Base-by-base conservation (phyloP, 164 flowering plant species). In the Sedum album region DNA sequence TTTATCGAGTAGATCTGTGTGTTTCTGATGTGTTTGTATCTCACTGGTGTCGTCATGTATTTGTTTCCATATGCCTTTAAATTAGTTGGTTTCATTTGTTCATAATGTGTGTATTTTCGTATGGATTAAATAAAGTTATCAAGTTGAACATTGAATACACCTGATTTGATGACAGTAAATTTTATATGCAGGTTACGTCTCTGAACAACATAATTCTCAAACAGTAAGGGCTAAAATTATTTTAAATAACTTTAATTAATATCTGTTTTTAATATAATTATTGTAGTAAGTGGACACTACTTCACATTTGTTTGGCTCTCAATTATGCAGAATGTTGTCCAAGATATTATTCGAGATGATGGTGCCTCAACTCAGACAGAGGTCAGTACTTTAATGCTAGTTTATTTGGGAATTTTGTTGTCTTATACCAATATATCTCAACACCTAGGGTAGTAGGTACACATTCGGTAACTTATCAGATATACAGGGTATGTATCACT, bases 171-270 rank as follows among this genome's bases (percentile, higher is more conserved):
- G 15, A 15, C 26, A 28, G 35, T 57, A 57, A 20, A 10, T 57
- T 55, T 57, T 57, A 13, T 28, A 15, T 57, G 62, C 62, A 57
- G 62, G 62, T 26, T 57, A 57, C 33, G 23, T 57, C 4, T 57
- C 62, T 20, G 62, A 57, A 57, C 62, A 57, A 30, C 60, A 23
- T 23, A 57, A 28, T 57, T 28, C 62, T 28, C 62, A 23, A 26
- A 57, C 62, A 15, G 35, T 57, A 28, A 26, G 33, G 33, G 33
- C 57, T 51, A n/a, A 51, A 4, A 0, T 51, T 51, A 6, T n/a
- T 26, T 26, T 11, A 11, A 3, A 13, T 57, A 13, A 3, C 31
- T 57, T 28, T 11, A 4, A 14, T 28, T 11, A 13, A 4, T 13
- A 57, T 14, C 26, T 25, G 61, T 57, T 6, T 57, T 25, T 26